A percentile compares a stretch with the other conserved stretches of the same genome.
These are phyloP conservation scores for Chaetomidium leptoderma DNA, from an alignment of 495 filamentous ascomycete species.

Conservation along the genomic window DNA sequence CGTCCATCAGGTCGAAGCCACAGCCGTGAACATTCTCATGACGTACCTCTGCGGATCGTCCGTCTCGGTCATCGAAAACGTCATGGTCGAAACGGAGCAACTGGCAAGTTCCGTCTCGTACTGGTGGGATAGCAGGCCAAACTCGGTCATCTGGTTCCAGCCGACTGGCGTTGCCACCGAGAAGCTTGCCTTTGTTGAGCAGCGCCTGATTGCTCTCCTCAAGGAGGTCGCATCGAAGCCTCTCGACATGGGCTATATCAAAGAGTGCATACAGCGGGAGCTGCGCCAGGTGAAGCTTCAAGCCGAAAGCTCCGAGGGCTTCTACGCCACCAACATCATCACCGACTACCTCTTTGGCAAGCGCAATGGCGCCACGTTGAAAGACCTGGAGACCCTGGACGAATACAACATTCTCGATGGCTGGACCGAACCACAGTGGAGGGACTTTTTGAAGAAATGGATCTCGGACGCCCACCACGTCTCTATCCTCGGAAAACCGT, in stretches of 20 bases:
- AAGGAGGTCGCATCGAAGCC: conserved; percentile 72
- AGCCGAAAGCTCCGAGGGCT: conserved; percentile 67
- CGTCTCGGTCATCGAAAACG: conserved; percentile 84
- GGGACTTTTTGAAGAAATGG: conserved; percentile 74
- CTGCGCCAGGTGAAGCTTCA: conserved; percentile 72
- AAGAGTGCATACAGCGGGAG: conserved; percentile 77
- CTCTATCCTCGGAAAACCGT: conserved; percentile 82
- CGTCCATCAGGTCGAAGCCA: conserved; percentile 56
- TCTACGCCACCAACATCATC: conserved; percentile 77
- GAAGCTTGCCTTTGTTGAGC: conserved; percentile 75
- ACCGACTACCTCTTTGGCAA: conserved; percentile 88
- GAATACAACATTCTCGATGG: conserved; percentile 72
- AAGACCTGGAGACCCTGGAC: conserved; percentile 59
- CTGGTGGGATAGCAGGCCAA: conserved; percentile 70
- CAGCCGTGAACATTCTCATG: conserved; percentile 70
- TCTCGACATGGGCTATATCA: conserved; percentile 83
- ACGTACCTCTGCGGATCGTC: conserved; percentile 89
- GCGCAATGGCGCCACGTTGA: conserved; percentile 75
- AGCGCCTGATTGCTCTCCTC: conserved; percentile 78
- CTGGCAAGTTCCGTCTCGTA: conserved; percentile 78
- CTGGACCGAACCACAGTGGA: conserved; percentile 84
- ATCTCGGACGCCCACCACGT: conserved; percentile 80
- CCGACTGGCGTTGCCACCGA: conserved; percentile 81
- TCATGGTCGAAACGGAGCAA: conserved; percentile 88
- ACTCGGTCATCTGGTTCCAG: conserved; percentile 74